These are phyloP conservation scores for Xanthoconium separans DNA, from an alignment of 1,284 basidiomycete species.

Conservation along the genomic window DNA sequence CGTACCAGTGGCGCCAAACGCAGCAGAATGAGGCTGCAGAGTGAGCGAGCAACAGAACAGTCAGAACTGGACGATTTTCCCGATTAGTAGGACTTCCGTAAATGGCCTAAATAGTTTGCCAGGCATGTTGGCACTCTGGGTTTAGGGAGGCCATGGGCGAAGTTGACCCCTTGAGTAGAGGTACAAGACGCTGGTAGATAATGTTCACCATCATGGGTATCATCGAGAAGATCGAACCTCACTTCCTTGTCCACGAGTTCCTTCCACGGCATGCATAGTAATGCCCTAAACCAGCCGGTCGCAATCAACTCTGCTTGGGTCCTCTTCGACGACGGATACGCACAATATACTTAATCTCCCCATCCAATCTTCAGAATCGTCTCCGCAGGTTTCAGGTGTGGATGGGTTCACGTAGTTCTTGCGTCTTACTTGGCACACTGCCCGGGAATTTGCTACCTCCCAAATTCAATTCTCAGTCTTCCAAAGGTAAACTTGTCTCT, in stretches of 20 bases:
- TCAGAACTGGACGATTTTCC: too few species aligned
- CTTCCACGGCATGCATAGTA: conserved; percentile 73
- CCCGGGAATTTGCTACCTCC: conserved; percentile 63
- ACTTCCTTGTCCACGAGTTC: conserved; percentile 61
- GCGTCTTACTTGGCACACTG: conserved; percentile 56
- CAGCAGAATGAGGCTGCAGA: too few species aligned
- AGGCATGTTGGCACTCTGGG: conserved; percentile 41
- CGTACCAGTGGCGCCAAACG: too few species aligned
- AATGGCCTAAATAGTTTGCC: not conserved
- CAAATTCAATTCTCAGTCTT: conserved; percentile 65
- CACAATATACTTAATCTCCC: conserved; percentile 77
- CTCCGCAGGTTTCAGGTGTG: conserved; percentile 61
- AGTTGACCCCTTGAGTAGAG: conserved; percentile 59
- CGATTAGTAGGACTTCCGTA: too few species aligned
- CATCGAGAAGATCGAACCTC: conserved; percentile 12
- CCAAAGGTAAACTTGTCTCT: conserved; percentile 32
- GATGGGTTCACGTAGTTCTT: conserved; percentile 70
- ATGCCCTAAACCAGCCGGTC: conserved; percentile 43
- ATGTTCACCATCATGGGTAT: not conserved
- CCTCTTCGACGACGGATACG: conserved; percentile 11
- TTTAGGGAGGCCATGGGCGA: conserved; percentile 55
- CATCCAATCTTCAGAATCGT: conserved; percentile 58
- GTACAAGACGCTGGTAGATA: conserved; percentile 50
- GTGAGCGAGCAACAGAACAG: too few species aligned
- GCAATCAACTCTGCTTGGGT: not conserved